Percentiles rank a stretch among this genome's conserved stretches.
Conservation (phyloP, 163 green algal species). For the Chloroidium sp. region DNA sequence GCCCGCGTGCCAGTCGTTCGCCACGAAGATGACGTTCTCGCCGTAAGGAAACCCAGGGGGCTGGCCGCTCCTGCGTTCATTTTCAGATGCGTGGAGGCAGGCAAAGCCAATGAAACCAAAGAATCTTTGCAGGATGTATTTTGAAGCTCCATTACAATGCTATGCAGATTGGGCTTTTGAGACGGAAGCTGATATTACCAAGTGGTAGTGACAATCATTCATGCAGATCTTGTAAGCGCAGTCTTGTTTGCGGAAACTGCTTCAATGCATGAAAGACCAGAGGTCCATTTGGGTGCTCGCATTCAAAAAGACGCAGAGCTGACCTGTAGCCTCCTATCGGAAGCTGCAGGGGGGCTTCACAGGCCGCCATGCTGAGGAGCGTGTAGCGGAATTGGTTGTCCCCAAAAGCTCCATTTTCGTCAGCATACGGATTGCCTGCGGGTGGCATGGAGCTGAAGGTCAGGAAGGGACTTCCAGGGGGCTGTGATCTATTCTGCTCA, state of each 20-base stretch:
- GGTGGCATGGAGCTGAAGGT: too few relatives aligned
- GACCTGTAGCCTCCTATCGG: slow-evolving; percentile 30
- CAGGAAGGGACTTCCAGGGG: too few relatives aligned
- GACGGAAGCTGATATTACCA: too few relatives aligned
- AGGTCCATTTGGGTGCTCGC: neutral
- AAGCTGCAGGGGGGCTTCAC: slow-evolving; percentile 67
- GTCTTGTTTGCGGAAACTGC: neutral
- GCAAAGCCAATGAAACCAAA: too few relatives aligned
- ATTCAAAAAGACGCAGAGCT: neutral
- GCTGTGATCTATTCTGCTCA: too few relatives aligned
- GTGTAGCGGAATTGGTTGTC: slow-evolving; percentile 76
- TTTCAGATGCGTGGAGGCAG: neutral
- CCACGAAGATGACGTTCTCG: slow-evolving; percentile 74
- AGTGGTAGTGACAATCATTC: too few relatives aligned
- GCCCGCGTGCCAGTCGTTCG: slow-evolving; percentile 94
- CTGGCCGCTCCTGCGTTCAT: slow-evolving; percentile 11
- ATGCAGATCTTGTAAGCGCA: neutral
- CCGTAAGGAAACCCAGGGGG: slow-evolving; percentile 53
- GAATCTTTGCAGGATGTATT: too few relatives aligned
- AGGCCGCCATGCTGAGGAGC: slow-evolving; percentile 68
- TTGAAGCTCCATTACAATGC: neutral
- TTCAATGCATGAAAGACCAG: too few relatives aligned
- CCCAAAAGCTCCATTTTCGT: slow-evolving; percentile 58
- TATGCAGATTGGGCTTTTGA: neutral
- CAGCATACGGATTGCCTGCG: slow-evolving; percentile 46